Base-by-base conservation (phyloP, 2,329 filamentous ascomycete genomes). In the Diaporthe sp. region DNA sequence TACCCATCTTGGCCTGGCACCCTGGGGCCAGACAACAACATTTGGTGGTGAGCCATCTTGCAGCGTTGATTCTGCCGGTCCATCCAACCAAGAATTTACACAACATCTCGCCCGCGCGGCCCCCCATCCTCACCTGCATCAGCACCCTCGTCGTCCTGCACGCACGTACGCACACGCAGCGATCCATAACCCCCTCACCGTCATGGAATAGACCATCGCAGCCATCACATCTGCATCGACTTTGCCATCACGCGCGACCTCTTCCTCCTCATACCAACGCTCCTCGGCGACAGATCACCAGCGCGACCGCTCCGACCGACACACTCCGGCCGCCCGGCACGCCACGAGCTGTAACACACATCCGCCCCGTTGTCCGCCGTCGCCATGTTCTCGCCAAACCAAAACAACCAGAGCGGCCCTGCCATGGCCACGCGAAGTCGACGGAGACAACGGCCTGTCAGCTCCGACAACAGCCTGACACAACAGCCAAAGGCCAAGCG, bases 401-500 rank as follows among this genome's bases (percentile, higher is more conserved):
- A 76, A 62, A 81, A 85, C 77, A 86, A 86, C 78, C 86, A 88
- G 78, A 87, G 87, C 79, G 88, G 88, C 79, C 87, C 89, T 42
- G 87, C 88, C 79, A 89, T 86, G 78, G 88, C 89, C 71, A 91
- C 89, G 72, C 88, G 91, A 77, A 91, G 90, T 79, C 89, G 91
- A 75, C 88, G 91, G 76, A 89, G 91, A 74, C 91, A 91, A 82
- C 89, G 91, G 75, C 91, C 91, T 69, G 82, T 85, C 79, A 90
- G 87, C 80, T 86, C 88, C 74, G 91, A 92, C 75, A 70, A 70
- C 62, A 87, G 84, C 80, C 82, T 89, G 71, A 83, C 84, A 67
- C 87, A 89, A 77, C 89, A 90, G 79, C 91, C 91, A 39, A 93
- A 92, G 82, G 88, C 90, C 17, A 93, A 93, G 85, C 89, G 91